Evolutionary conservation across 768 basidiomycete genomes (phyloP).

Genomic region (Mycena albidolilacea): DNA sequence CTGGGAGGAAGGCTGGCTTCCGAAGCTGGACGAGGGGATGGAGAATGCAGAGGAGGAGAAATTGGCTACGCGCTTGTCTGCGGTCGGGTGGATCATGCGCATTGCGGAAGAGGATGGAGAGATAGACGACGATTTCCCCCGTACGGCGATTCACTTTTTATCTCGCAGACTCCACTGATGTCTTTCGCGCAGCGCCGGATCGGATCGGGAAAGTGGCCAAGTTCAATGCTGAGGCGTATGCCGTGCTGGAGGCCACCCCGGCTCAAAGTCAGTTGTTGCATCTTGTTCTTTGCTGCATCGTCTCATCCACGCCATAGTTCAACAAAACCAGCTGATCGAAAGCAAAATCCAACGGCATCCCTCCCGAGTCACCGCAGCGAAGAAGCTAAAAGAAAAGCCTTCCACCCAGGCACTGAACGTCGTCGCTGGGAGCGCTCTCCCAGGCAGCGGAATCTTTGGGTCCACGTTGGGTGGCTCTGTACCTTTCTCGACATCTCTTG

Average conservation of each 20-base stretch:
- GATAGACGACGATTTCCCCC: constrained; percentile 98
- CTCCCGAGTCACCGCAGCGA: constrained; percentile 75
- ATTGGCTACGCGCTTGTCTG: constrained; percentile 71
- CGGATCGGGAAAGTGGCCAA: constrained; percentile 87
- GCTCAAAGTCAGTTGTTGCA: constrained; percentile 68
- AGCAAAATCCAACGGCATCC: constrained; percentile 87
- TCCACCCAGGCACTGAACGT: constrained; percentile 56
- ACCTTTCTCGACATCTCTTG: constrained; percentile 75
- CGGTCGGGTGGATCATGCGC: constrained; percentile 92
- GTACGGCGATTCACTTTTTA: constrained; percentile 63
- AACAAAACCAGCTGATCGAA: constrained; percentile 87
- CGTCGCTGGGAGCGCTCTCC: constrained; percentile 47
- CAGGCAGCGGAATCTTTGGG: constrained; percentile 64
- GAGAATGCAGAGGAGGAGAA: constrained; percentile 74
- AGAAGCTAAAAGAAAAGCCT: constrained; percentile 65
- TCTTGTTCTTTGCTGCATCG: constrained; percentile 10
- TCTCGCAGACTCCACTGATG: constrained; percentile 10
- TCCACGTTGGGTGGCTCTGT: constrained; percentile 60
- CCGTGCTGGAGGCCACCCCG: constrained; percentile 82
- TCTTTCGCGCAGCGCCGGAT: constrained; percentile 82
- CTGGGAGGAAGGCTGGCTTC: constrained; percentile 90
- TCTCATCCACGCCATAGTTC: constrained; percentile 53
- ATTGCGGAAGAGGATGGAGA: constrained; percentile 98
- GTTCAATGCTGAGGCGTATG: constrained; percentile 93
- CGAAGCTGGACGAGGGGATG: constrained; percentile 79